A percentile compares a stretch with the other conserved stretches of the same genome.
These are phyloP conservation scores for Talaromyces sp. DNA, from an alignment of 2,329 filamentous ascomycete species.

Conservation along the genomic window DNA sequence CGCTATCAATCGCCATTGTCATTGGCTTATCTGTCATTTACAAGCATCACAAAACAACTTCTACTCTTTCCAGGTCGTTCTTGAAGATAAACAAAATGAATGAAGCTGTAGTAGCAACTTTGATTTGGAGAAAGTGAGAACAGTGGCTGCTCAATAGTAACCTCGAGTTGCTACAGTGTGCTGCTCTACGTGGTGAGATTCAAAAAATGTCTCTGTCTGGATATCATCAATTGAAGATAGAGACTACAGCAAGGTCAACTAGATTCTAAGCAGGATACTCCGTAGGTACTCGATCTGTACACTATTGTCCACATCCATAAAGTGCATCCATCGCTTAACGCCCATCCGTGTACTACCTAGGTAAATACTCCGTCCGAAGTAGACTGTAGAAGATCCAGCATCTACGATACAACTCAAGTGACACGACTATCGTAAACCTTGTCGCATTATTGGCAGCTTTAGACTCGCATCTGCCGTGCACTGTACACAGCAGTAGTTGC, in stretches of 20 bases:
- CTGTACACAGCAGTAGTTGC: conserved; percentile 1
- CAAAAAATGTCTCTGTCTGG: not conserved
- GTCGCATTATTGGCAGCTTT: not conserved
- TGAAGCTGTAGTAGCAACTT: not conserved
- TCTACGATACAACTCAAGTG: not conserved
- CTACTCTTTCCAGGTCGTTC: not conserved
- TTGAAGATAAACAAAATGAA: not conserved
- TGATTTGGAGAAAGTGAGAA: not conserved
- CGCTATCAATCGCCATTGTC: not conserved
- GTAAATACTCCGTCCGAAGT: not conserved
- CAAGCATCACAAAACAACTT: not conserved
- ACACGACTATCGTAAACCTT: not conserved
- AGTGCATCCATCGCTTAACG: not conserved
- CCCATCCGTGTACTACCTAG: not conserved
- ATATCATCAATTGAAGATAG: not conserved
- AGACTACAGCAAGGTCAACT: not conserved
- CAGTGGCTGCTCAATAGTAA: not conserved
- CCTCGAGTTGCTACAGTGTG: not conserved
- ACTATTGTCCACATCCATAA: not conserved
- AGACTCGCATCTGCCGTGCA: not conserved
- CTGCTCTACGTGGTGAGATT: not conserved
- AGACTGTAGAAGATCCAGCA: not conserved
- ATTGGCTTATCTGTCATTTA: not conserved
- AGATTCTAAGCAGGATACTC: not conserved
- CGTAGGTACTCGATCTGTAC: not conserved